phyloP scores from a whole-genome alignment of 192 early-diverging fungal genomes.

The Cetraspora pellucida region DNA sequence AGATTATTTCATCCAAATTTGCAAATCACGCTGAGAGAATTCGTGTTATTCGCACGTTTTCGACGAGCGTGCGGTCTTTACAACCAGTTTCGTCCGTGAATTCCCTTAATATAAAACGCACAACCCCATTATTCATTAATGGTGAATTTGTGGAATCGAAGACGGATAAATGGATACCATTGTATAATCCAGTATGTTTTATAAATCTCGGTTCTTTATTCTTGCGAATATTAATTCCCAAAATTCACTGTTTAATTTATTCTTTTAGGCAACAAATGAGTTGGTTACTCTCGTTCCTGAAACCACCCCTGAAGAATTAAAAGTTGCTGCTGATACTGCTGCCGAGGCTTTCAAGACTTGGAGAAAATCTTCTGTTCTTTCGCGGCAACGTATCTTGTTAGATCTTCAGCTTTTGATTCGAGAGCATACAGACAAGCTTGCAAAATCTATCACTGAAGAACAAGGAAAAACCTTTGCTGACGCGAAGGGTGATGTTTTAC shows the following conservation, averaged over 20 bases:
- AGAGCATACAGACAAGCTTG: conserved; percentile 76
- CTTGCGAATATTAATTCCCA: not conserved
- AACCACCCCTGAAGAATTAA: conserved; percentile 81
- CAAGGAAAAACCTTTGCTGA: conserved; percentile 94
- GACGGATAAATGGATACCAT: conserved; percentile 82
- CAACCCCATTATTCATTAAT: conserved; percentile 79
- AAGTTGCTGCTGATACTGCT: conserved; percentile 72
- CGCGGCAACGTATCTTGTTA: conserved; percentile 90
- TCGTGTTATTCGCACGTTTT: conserved; percentile 2
- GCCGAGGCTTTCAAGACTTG: conserved; percentile 82
- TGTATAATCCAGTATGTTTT: conserved; percentile 81
- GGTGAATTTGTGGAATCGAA: conserved; percentile 91
- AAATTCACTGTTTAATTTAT: not conserved
- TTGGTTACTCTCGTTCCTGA: conserved; percentile 86
- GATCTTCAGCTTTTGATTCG: conserved; percentile 87
- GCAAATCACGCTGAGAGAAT: no score
- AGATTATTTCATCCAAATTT: no score
- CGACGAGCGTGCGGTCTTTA: not conserved
- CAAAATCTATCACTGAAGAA: conserved; percentile 80
- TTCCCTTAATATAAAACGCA: conserved; percentile 10
- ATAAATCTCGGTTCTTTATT: not conserved
- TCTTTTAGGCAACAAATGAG: conserved; percentile 81
- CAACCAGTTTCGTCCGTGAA: not conserved
- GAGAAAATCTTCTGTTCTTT: conserved; percentile 79
- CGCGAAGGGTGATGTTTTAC: conserved; percentile 89